Conservation (phyloP, 306 rosid genomes). For the Cucumis cinereus region DNA sequence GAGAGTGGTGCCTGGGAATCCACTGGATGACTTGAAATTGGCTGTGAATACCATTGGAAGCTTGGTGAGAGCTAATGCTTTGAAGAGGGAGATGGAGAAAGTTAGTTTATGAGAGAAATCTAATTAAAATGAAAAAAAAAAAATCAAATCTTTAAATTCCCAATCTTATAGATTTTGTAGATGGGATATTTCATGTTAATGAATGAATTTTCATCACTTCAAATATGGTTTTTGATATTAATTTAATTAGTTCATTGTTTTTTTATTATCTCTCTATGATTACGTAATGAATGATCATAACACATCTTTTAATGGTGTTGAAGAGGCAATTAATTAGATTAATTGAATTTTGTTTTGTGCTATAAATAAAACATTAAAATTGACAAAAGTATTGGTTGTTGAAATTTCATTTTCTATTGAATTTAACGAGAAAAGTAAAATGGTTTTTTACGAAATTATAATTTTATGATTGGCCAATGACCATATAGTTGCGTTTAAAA, state of each 20-base stretch:
- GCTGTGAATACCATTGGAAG: constrained; percentile 94
- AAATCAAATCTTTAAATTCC: not conserved
- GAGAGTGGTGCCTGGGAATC: constrained; percentile 87
- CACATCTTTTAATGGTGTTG: not conserved
- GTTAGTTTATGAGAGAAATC: constrained; percentile 34
- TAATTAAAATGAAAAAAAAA: not conserved
- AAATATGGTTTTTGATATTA: not conserved
- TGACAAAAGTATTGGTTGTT: not conserved
- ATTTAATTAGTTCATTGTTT: not conserved
- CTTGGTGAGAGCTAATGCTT: constrained; percentile 86
- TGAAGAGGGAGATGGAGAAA: constrained; percentile 80
- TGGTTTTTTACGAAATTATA: no score
- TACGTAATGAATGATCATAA: not conserved
- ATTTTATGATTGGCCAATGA: not conserved
- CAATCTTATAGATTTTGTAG: not conserved
- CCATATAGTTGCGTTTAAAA: not conserved
- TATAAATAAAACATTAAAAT: not conserved
- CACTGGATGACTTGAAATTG: constrained; percentile 78
- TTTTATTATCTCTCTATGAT: not conserved
- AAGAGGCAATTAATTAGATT: not conserved
- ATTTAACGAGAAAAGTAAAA: not conserved
- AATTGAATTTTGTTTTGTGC: not conserved
- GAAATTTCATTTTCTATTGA: not conserved
- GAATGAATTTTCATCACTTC: not conserved
- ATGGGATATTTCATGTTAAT: not conserved